These are phyloP conservation scores for Nannizziopsis arthrosporioides DNA, from an alignment of 2,329 filamentous ascomycete species.

Conservation along the genomic window DNA sequence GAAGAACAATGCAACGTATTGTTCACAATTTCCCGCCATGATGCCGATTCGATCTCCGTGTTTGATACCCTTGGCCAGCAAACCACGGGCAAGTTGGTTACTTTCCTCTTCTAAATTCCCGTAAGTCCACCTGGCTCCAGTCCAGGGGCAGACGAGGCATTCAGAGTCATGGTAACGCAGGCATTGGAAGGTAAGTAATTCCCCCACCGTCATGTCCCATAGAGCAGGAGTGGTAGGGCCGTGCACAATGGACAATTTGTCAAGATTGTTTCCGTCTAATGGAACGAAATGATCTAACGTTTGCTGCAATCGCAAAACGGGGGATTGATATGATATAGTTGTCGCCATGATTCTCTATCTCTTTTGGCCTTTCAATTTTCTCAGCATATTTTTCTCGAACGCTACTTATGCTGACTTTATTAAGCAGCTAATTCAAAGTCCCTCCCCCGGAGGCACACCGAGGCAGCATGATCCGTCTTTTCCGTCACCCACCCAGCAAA, in stretches of 20 bases:
- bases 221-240: slow-evolving; percentile 59
- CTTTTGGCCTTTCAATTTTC: no score
- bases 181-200: slow-evolving; percentile 60
- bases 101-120: slow-evolving; percentile 52
- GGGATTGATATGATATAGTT: slow-evolving; percentile 11
- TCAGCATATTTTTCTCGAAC: no score
- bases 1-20: slow-evolving; percentile 57
- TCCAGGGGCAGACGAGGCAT: slow-evolving; percentile 64
- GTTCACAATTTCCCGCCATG: slow-evolving; percentile 54
- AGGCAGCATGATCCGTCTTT: no score
- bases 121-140: slow-evolving; percentile 61
- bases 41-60: slow-evolving; percentile 61
- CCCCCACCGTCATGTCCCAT: slow-evolving; percentile 58
- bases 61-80: slow-evolving; percentile 55
- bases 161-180: slow-evolving; percentile 54
- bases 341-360: slow-evolving; percentile 5
- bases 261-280: slow-evolving; percentile 1
- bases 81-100: slow-evolving; percentile 50
- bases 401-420: no score
- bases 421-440: no score
- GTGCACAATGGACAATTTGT: slow-evolving; percentile 46
- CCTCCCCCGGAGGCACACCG: no score
- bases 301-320: slow-evolving; percentile 17
- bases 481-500: no score
- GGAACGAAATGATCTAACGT: slow-evolving; percentile 17